Evolutionary conservation across 345 rosid genomes (phyloP).

Genomic region (Camelina hispida): DNA sequence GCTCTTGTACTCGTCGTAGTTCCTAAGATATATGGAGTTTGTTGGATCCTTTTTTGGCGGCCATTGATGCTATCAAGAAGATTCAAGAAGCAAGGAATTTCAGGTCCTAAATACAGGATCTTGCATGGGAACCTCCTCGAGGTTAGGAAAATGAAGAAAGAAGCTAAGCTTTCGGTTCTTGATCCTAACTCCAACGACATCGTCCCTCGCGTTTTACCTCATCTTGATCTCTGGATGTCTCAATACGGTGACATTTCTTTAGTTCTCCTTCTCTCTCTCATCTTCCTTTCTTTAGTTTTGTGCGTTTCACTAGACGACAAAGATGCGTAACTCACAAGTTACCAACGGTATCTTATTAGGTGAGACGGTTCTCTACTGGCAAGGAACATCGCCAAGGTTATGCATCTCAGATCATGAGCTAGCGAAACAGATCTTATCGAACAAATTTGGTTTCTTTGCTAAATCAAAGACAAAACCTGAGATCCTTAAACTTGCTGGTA

Average conservation of each 20-base stretch:
- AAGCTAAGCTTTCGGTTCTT: conserved; percentile 36
- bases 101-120: conserved; percentile 39
- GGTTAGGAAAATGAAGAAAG: conserved; percentile 31
- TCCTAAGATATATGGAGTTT: conserved; percentile 32
- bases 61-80: conserved; percentile 34
- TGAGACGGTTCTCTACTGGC: conserved; percentile 55
- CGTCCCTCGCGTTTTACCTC: conserved; percentile 37
- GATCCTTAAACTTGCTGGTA: conserved; percentile 40
- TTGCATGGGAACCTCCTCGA: conserved; percentile 33
- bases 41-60: conserved; percentile 34
- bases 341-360: conserved; percentile 38
- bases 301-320: background rate
- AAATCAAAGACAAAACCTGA: conserved; percentile 43
- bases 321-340: conserved; percentile 21
- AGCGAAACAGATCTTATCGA: conserved; percentile 50
- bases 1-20: conserved; percentile 25
- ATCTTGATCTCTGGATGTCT: conserved; percentile 32
- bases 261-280: background rate
- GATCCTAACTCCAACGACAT: conserved; percentile 33
- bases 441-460: conserved; percentile 48
- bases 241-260: conserved; percentile 40
- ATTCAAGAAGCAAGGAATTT: conserved; percentile 44
- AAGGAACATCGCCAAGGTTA: conserved; percentile 50
- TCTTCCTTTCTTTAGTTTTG: background rate
- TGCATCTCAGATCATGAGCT: conserved; percentile 49